Conservation (phyloP, 2,329 filamentous ascomycete species). For the Sporothrix pseudoabietina region DNA sequence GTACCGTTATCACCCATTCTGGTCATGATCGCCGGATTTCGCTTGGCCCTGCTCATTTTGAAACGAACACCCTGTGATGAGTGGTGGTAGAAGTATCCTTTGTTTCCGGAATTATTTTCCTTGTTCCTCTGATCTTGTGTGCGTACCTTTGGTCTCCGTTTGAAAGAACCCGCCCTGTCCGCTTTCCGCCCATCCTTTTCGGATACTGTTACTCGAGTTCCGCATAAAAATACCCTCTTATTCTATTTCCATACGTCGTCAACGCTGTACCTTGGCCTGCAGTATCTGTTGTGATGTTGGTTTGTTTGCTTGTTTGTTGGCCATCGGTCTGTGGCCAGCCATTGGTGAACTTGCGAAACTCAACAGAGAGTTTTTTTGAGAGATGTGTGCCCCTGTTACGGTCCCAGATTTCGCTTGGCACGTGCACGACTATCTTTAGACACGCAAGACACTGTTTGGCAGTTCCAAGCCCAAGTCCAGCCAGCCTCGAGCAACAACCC, state of each 20-base stretch:
- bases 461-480: background rate
- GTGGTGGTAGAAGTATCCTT: background rate
- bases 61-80: no score
- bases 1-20: background rate
- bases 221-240: background rate
- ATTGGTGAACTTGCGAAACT: background rate
- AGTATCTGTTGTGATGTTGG: background rate
- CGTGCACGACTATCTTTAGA: background rate
- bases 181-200: background rate
- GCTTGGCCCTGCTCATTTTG: background rate
- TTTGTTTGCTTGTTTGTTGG: background rate
- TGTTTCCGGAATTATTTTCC: background rate
- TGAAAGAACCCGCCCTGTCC: background rate
- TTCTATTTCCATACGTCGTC: no score
- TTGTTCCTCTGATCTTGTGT: background rate
- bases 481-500: background rate
- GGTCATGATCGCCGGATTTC: background rate
- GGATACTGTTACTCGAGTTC: background rate
- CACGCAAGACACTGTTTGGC: constrained; percentile 1
- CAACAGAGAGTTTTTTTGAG: background rate
- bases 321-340: background rate
- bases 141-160: background rate
- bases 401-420: no score
- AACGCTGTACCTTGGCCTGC: background rate
- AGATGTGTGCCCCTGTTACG: background rate